Percentiles rank a stretch among this genome's conserved stretches.
These are phyloP conservation scores for Baorangia bicolor DNA, from an alignment of 768 basidiomycete species.

Conservation along the genomic window DNA sequence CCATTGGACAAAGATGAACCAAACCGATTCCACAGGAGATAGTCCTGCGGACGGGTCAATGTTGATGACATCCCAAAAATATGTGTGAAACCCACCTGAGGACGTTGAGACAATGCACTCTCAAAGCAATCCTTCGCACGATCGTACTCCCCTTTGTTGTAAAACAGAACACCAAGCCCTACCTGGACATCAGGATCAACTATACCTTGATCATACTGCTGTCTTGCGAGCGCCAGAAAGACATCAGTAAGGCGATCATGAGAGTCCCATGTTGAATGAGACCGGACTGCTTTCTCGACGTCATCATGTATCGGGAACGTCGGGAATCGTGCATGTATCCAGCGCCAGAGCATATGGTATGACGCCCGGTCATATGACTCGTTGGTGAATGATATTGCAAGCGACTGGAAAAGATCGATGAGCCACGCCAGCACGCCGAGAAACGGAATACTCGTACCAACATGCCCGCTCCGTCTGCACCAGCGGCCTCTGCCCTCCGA, in stretches of 20 bases:
- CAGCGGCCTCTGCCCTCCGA: slow-evolving; percentile 58
- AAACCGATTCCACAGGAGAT: slow-evolving; percentile 91
- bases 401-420: slow-evolving; percentile 53
- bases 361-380: slow-evolving; percentile 88
- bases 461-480: slow-evolving; percentile 70
- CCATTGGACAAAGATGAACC: slow-evolving; percentile 96
- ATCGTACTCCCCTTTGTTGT: slow-evolving; percentile 82
- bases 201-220: slow-evolving; percentile 70
- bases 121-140: slow-evolving; percentile 94
- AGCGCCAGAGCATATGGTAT: slow-evolving; percentile 80
- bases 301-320: slow-evolving; percentile 53
- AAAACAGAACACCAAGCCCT: slow-evolving; percentile 90
- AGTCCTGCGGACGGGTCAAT: slow-evolving; percentile 55
- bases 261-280: slow-evolving; percentile 75
- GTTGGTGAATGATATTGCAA: slow-evolving; percentile 96
- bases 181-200: slow-evolving; percentile 92
- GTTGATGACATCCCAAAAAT: neutral
- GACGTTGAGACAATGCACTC: slow-evolving; percentile 75
- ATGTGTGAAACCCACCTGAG: slow-evolving; percentile 47
- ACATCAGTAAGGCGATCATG: slow-evolving; percentile 77
- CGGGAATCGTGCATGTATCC: slow-evolving; percentile 71
- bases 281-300: slow-evolving; percentile 50
- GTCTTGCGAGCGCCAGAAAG: slow-evolving; percentile 79
- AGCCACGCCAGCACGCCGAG: neutral
- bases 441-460: slow-evolving; percentile 47